Evolutionary conservation across 495 filamentous ascomycete genomes (phyloP).

Genomic region (Penicillium alfredii): DNA sequence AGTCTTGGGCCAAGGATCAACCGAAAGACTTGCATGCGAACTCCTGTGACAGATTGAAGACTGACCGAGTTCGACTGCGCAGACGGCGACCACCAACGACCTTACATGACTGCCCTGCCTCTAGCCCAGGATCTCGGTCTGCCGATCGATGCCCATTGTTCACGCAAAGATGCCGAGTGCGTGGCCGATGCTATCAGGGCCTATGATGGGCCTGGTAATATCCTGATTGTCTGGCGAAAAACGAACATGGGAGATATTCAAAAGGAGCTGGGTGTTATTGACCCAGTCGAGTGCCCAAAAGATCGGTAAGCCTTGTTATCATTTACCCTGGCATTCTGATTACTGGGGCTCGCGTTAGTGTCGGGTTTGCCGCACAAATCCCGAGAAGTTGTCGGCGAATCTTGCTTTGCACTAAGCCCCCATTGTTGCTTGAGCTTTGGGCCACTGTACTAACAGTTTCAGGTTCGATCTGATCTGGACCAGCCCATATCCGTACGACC

Average conservation of each 20-base stretch:
- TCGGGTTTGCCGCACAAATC: no score
- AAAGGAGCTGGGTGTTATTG: slow-evolving; percentile 11
- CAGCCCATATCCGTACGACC: slow-evolving; percentile 33
- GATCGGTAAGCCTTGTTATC: slow-evolving; percentile 22
- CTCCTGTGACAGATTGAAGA: no score
- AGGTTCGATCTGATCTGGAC: slow-evolving; percentile 48
- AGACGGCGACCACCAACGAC: slow-evolving; percentile 42
- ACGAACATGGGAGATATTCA: slow-evolving; percentile 18
- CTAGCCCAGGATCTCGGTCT: slow-evolving; percentile 45
- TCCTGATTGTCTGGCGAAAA: slow-evolving; percentile 32
- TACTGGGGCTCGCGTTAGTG: background rate
- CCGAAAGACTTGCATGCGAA: no score
- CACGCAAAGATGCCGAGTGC: slow-evolving; percentile 21
- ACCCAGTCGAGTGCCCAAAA: slow-evolving; percentile 21
- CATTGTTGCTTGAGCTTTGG: no score
- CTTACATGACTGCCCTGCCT: slow-evolving; percentile 44
- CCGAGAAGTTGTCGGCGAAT: no score
- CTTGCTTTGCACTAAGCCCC: background rate
- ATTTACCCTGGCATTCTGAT: background rate
- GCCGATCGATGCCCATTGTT: slow-evolving; percentile 37
- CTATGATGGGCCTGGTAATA: slow-evolving; percentile 24
- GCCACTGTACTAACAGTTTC: slow-evolving; percentile 10
- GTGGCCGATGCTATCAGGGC: slow-evolving; percentile 15
- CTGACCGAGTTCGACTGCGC: slow-evolving; percentile 8
- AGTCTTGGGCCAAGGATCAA: no score